phyloP scores from a whole-genome alignment of 441 rosid genomes.

The Bruguiera hainesii region DNA sequence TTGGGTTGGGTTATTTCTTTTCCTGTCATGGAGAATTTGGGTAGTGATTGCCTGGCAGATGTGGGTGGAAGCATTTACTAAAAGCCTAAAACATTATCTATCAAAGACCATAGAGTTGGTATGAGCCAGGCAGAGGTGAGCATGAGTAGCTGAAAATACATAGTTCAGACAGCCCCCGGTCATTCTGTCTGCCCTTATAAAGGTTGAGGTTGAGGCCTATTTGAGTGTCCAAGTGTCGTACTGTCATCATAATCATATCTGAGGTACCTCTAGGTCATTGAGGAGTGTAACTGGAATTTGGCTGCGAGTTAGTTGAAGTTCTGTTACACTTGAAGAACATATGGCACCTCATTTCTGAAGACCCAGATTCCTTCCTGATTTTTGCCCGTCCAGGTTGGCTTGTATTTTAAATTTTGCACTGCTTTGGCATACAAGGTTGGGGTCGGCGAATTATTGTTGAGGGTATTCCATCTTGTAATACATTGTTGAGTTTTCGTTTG shows the following conservation, averaged over 20 bases:
- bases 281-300: conserved; percentile 14
- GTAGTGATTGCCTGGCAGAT: no score
- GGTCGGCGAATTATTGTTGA: conserved; percentile 25
- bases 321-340: conserved; percentile 20
- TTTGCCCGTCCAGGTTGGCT: conserved; percentile 18
- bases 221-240: not conserved
- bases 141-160: conserved; percentile 5
- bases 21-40: conserved; percentile 23
- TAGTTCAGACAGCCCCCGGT: conserved; percentile 15
- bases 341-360: conserved; percentile 18
- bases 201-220: conserved; percentile 2
- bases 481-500: conserved; percentile 15
- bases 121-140: conserved; percentile 3
- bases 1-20: conserved; percentile 22
- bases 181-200: conserved; percentile 4
- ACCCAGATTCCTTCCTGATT: conserved; percentile 19
- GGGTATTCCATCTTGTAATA: conserved; percentile 30
- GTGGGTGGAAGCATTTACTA: not conserved
- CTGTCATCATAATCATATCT: conserved; percentile 7
- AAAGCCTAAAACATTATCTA: not conserved
- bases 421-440: conserved; percentile 17
- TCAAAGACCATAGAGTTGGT: no score
- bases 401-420: conserved; percentile 18
- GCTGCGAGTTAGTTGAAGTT: conserved; percentile 9
- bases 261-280: conserved; percentile 17